Evolutionary conservation across 768 basidiomycete genomes (phyloP), one percentile per base, ranked within the genome.

Genomic region (Lactarius pseudohatsudake): DNA sequence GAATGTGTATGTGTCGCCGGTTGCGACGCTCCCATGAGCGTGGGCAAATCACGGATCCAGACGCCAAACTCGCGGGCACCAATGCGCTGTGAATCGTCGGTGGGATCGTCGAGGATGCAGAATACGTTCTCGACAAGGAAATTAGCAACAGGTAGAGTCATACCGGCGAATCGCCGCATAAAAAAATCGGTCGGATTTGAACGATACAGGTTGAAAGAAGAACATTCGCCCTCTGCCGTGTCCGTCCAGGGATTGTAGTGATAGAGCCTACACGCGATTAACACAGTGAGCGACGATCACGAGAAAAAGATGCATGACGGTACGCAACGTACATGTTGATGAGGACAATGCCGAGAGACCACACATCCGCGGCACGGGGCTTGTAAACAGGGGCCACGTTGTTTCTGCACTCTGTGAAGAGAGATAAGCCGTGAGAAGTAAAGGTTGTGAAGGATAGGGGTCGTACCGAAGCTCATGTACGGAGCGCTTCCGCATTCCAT

Each of bases 181-280:
- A 99, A 91, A 78, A 98, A 99, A 47, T 82, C 81, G 78, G 89
- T 82, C 36, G 93, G 93, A 68, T 91, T 85, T 65, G 83, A 82
- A 71, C 86, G 86, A 80, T 88, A 98, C 28, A 85, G 80, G 70
- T 86, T 85, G 76, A 98, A 99, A 56, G 93, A 92, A 41, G 85
- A 78, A 76, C 91, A 91, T 69, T 84, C 85, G 72, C 89, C 91
- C 69, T 89, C 84, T 38, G 88, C 84, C 1, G 96, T 96, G 75
- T 98, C 96, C 55, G 92, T 92, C 97, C 97, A 99, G 32, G 96
- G 96, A 77, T 98, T 98, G 79, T 84, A 92, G 78, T 99, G 97
- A 79, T 98, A 99, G 75, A 98, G 82, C 92, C 92, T 92, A 72
- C 28, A 58, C 59, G 40, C 30, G 61, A 57, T 20, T 20, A 20